These are phyloP conservation scores for Camillea tinctor DNA, from an alignment of 2,329 filamentous ascomycete species.

Conservation along the genomic window DNA sequence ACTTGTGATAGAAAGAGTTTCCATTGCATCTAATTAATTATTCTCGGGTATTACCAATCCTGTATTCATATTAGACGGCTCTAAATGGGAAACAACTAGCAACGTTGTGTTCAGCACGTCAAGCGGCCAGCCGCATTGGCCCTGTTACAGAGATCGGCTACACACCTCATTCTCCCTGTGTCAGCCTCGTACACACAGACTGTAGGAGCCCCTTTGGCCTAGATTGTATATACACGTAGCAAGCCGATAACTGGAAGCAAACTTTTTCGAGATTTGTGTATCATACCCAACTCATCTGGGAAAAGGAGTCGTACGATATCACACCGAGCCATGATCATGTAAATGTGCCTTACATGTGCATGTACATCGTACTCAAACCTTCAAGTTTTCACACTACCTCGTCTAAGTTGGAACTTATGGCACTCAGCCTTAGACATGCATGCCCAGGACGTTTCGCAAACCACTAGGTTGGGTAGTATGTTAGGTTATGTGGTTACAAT, in stretches of 20 bases:
- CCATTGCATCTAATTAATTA: not conserved
- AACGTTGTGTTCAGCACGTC: constrained; percentile 1
- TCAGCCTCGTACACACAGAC: not conserved
- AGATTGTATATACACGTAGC: not conserved
- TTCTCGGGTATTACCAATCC: constrained; percentile 2
- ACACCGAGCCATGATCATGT: not conserved
- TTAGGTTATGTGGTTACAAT: not conserved
- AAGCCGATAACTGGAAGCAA: not conserved
- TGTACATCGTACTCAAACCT: not conserved
- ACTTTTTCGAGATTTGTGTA: not conserved
- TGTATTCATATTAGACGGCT: constrained; percentile 4
- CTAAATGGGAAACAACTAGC: constrained; percentile 3
- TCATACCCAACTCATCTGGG: not conserved
- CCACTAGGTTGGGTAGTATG: no score
- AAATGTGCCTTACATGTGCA: not conserved
- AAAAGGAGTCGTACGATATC: not conserved
- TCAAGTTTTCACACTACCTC: not conserved
- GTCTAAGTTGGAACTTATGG: not conserved
- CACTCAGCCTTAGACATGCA: not conserved
- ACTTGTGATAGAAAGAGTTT: no score
- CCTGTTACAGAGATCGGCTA: constrained; percentile 3
- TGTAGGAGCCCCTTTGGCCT: not conserved
- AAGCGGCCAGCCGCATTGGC: constrained; percentile 6
- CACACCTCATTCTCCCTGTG: not conserved
- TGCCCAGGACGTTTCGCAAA: not conserved